Percentiles rank a stretch among this genome's conserved stretches.
Evolutionary conservation across 306 rosid species (phyloP).

Genomic region (Adenanthera pavonina): DNA sequence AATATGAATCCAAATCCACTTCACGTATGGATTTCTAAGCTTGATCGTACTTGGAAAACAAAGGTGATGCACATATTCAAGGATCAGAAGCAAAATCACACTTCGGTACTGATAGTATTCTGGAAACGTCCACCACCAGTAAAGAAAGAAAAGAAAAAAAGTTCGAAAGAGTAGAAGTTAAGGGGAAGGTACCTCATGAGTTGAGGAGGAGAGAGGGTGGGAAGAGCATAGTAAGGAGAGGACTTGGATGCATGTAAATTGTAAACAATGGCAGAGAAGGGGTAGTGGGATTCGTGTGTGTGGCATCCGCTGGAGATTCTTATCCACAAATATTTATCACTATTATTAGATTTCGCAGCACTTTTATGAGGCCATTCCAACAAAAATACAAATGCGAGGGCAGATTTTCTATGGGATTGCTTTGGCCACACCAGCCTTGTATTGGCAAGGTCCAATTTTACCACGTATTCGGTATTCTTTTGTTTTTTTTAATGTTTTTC

Average conservation of each 20-base stretch:
- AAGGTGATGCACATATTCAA: background rate
- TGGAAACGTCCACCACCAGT: background rate
- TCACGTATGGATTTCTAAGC: constrained; percentile 4
- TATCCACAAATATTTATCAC: constrained; percentile 79
- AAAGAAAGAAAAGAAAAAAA: background rate
- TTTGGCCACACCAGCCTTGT: constrained; percentile 56
- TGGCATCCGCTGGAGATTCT: constrained; percentile 64
- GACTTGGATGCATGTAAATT: constrained; percentile 40
- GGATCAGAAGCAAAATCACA: constrained; percentile 25
- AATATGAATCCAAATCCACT: background rate
- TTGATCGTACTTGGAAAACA: background rate
- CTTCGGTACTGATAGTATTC: background rate
- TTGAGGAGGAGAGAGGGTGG: constrained; percentile 11
- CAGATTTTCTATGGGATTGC: constrained; percentile 24
- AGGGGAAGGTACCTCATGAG: constrained; percentile 43
- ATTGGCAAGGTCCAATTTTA: constrained; percentile 24
- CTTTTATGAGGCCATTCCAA: constrained; percentile 55
- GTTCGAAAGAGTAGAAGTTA: background rate
- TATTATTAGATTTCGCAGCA: constrained; percentile 47
- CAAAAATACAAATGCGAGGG: constrained; percentile 30
- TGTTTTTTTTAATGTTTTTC: background rate
- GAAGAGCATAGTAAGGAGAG: constrained; percentile 42
- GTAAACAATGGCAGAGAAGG: constrained; percentile 24
- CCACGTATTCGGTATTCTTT: constrained; percentile 20
- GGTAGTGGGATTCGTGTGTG: constrained; percentile 60